Evolutionary conservation across 495 filamentous ascomycete species (phyloP), one percentile per base, ranked within the genome.

Genomic region (Cairneyella variabilis): DNA sequence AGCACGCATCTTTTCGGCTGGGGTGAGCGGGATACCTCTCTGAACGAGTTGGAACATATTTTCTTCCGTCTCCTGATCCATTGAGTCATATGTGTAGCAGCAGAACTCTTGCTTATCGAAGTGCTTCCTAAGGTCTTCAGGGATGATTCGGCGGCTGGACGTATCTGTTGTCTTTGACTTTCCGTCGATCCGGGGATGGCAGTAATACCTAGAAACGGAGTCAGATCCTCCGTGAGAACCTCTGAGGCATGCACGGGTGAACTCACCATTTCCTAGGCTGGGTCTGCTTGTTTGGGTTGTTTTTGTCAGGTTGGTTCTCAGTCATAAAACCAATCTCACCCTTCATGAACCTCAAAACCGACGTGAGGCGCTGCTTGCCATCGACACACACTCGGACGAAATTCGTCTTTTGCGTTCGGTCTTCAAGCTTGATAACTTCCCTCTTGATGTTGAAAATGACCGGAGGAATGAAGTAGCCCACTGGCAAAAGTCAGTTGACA

Each of bases 311-410:
- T n/a, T n/a, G n/a, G 7, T 64, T 57, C 10, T 60, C 55, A 40
- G 77, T 73, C 20, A 59, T 55, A 42, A 70, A 71, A 3, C 71
- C 71, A 30, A 78, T 71, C 14, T 69, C 40, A 3, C 75, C 75
- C 1, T 59, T 62, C 45, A 77, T 65, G 49, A 78, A 78, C 17
- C 62, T 67, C 16, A 56, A 54, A 17, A 78, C 60, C 4, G 75
- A 76, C 2, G 74, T 68, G 17, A 78, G 56, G 20, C 75, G 71
- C 54, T 78, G 75, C 60, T 78, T 78, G 16, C 75, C 75, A 57
- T 78, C 75, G 10, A 78, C 67, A 39, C 71, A 76, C 25, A 71
- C 64, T n/a, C 54, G 56, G 21, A 27, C 38, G 32, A 53, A 53
- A n/a, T n/a, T n/a, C n/a, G n/a, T n/a, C 21, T 54, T 50, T 10